Conservation (phyloP, 163 green algal species). For the Chlamydomonas reinhardtii region DNA sequence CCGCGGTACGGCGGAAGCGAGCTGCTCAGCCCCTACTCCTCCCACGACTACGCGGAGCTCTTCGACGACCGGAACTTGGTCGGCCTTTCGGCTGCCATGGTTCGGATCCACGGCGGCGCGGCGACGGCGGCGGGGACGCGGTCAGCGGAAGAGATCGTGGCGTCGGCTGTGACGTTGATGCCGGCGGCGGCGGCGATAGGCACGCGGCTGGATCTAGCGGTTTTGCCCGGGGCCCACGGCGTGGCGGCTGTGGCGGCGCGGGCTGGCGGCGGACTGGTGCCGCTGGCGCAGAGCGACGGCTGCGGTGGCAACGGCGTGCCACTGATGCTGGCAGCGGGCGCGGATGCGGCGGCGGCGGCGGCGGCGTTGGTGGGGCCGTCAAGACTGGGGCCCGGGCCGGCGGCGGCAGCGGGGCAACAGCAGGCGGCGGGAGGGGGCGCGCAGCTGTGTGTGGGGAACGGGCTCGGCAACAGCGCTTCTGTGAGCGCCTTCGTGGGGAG, state of each 20-base stretch:
- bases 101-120: neutral
- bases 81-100: neutral
- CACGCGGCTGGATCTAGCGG: conserved; percentile 21
- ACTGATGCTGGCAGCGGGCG: too few species aligned
- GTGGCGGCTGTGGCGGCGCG: neutral
- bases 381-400: neutral
- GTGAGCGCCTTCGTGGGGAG: neutral
- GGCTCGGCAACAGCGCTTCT: too few species aligned
- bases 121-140: conserved; percentile 10
- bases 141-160: neutral
- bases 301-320: neutral
- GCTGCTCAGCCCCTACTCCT: conserved; percentile 21
- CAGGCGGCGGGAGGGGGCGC: neutral
- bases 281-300: conserved; percentile 1
- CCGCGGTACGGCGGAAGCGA: neutral
- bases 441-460: neutral
- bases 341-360: too few species aligned
- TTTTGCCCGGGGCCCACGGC: neutral
- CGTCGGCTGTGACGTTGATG: conserved; percentile 31
- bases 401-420: neutral
- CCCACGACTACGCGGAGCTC: conserved; percentile 30
- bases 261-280: neutral
- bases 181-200: conserved; percentile 30
- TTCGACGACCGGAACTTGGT: neutral
- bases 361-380: conserved; percentile 2